Evolutionary conservation across 495 filamentous ascomycete genomes (phyloP).

Genomic region (Aspergillus mulundensis): DNA sequence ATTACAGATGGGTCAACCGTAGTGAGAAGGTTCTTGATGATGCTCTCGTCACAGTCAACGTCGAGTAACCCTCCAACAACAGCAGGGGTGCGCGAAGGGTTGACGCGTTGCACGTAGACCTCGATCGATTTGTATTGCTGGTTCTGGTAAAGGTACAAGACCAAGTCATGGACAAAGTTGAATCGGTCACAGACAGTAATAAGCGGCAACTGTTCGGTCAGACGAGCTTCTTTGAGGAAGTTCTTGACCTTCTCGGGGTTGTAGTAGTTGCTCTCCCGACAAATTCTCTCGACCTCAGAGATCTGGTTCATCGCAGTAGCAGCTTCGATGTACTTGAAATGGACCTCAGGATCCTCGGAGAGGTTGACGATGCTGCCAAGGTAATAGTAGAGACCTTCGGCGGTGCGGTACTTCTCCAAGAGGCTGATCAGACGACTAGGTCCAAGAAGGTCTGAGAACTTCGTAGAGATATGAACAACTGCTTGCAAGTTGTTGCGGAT

Average conservation of each 20-base stretch:
- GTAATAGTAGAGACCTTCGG: conserved; percentile 97
- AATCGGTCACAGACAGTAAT: conserved; percentile 99
- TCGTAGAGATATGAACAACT: conserved; percentile 91
- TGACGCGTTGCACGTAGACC: conserved; percentile 98
- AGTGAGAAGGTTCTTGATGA: conserved; percentile 89
- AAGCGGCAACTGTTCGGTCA: conserved; percentile 88
- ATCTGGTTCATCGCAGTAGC: conserved; percentile 89
- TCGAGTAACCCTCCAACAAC: conserved; percentile 95
- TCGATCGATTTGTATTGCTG: conserved; percentile 99
- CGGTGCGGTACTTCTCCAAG: conserved; percentile 93
- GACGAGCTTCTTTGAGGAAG: conserved; percentile 94
- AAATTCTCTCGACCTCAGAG: conserved; percentile 94
- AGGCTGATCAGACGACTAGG: conserved; percentile 82
- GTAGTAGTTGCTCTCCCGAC: conserved; percentile 90
- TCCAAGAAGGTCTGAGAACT: conserved; percentile 98
- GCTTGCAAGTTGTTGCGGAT: conserved; percentile 95
- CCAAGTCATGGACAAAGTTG: conserved; percentile 96
- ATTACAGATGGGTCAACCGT: conserved; percentile 82
- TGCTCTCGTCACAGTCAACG: conserved; percentile 92
- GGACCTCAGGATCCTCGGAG: conserved; percentile 89
- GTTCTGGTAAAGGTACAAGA: conserved; percentile 97
- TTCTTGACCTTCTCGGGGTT: conserved; percentile 98
- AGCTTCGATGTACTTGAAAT: conserved; percentile 99
- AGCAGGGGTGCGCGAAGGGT: conserved; percentile 86
- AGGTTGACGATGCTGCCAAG: conserved; percentile 96